phyloP scores from a whole-genome alignment of 441 rosid genomes.

The Pelargonium myrrhifolium region DNA sequence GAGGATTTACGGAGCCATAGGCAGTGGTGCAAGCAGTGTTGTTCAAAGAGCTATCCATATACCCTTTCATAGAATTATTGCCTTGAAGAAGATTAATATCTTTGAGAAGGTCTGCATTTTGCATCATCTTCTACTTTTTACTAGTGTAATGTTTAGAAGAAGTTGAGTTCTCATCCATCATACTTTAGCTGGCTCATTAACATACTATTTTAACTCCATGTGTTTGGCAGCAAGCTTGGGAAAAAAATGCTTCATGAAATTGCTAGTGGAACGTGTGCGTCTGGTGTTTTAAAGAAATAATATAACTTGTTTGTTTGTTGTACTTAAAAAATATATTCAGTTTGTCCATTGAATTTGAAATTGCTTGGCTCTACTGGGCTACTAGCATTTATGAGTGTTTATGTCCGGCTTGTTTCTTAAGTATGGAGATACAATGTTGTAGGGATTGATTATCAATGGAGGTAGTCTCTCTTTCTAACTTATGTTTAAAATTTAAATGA shows the following conservation, averaged over 20 bases:
- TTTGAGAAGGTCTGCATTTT: constrained; percentile 61
- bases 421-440: background rate
- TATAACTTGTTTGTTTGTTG: background rate
- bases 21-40: constrained; percentile 89
- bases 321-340: background rate
- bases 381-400: background rate
- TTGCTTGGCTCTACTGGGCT: no score
- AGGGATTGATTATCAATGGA: background rate
- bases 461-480: constrained; percentile 1
- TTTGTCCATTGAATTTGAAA: no score
- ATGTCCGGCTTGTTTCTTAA: background rate
- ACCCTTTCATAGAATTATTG: constrained; percentile 63
- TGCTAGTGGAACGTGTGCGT: background rate
- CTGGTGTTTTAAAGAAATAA: background rate
- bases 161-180: constrained; percentile 9
- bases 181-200: background rate
- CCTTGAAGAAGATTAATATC: constrained; percentile 82
- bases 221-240: background rate
- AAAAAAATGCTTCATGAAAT: background rate
- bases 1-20: constrained; percentile 83
- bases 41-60: constrained; percentile 89
- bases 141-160: background rate
- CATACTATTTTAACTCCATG: background rate
- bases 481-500: background rate
- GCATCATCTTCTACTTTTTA: background rate